A percentile compares a stretch with the other conserved stretches of the same genome.
Conservation (phyloP, 2,329 filamentous ascomycete genomes). For the Neofusicoccum sp. region DNA sequence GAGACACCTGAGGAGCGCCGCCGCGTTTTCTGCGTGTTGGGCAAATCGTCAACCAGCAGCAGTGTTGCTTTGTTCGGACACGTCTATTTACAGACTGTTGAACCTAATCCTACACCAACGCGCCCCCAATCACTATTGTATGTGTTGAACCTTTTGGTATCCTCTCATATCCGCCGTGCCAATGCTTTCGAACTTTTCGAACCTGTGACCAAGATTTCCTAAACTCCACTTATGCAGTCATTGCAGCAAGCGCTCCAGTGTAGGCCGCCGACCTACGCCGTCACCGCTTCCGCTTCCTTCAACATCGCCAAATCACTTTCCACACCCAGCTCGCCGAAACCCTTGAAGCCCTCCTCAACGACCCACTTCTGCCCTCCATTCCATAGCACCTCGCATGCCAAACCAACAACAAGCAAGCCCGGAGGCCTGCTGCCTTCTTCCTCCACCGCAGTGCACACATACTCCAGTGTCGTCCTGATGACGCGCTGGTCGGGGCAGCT, state of each 20-base stretch:
- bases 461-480: constrained; percentile 80
- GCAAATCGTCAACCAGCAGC: too few species aligned
- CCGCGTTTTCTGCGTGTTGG: too few species aligned
- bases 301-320: constrained; percentile 29
- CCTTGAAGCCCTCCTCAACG: constrained; percentile 84
- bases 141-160: background rate
- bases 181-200: background rate
- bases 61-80: background rate
- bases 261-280: background rate
- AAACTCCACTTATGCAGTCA: too few species aligned
- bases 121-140: background rate
- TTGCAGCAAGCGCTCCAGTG: too few species aligned
- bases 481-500: constrained; percentile 94
- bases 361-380: constrained; percentile 69
- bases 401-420: constrained; percentile 82
- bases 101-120: background rate
- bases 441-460: constrained; percentile 81
- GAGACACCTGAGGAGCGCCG: background rate
- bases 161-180: background rate
- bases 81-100: background rate
- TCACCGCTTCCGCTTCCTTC: constrained; percentile 9
- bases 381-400: constrained; percentile 78
- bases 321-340: constrained; percentile 60
- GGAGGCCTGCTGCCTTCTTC: constrained; percentile 87
- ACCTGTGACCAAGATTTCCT: too few species aligned